Evolutionary conservation across 768 basidiomycete species (phyloP).

Genomic region (Boletales sp.): DNA sequence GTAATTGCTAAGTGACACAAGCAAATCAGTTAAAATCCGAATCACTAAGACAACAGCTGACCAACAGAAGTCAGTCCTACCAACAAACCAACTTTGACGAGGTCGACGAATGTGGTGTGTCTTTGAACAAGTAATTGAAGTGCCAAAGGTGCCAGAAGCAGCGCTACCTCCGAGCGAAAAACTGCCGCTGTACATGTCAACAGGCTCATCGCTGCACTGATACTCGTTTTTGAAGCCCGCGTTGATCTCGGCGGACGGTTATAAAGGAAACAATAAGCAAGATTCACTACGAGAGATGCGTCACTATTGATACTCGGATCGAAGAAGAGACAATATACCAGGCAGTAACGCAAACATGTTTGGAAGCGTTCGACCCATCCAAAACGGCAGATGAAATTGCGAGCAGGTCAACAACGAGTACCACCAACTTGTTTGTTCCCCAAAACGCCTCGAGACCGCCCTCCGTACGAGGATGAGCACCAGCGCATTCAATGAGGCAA

Average conservation of each 20-base stretch:
- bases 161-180: slow-evolving; percentile 75
- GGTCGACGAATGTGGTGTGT: slow-evolving; percentile 39
- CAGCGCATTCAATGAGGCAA: slow-evolving; percentile 63
- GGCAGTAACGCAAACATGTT: slow-evolving; percentile 89
- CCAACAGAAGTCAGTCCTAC: slow-evolving; percentile 51
- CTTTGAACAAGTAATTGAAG: slow-evolving; percentile 48
- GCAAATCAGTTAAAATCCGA: background rate
- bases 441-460: slow-evolving; percentile 62
- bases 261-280: slow-evolving; percentile 50
- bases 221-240: slow-evolving; percentile 33
- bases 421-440: slow-evolving; percentile 48
- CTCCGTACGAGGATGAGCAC: slow-evolving; percentile 62
- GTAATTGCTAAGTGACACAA: slow-evolving; percentile 47
- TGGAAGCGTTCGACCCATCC: slow-evolving; percentile 90
- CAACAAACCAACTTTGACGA: slow-evolving; percentile 49
- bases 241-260: slow-evolving; percentile 34
- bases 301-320: background rate
- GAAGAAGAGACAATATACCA: slow-evolving; percentile 43
- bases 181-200: slow-evolving; percentile 66
- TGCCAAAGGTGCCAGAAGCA: slow-evolving; percentile 60
- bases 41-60: slow-evolving; percentile 25
- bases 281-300: slow-evolving; percentile 41
- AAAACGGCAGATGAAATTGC: slow-evolving; percentile 91
- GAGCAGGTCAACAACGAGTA: slow-evolving; percentile 70
- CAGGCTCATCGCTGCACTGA: slow-evolving; percentile 48